Evolutionary conservation across 768 basidiomycete genomes (phyloP).

Genomic region (Pilatotrama ljubarskyi): DNA sequence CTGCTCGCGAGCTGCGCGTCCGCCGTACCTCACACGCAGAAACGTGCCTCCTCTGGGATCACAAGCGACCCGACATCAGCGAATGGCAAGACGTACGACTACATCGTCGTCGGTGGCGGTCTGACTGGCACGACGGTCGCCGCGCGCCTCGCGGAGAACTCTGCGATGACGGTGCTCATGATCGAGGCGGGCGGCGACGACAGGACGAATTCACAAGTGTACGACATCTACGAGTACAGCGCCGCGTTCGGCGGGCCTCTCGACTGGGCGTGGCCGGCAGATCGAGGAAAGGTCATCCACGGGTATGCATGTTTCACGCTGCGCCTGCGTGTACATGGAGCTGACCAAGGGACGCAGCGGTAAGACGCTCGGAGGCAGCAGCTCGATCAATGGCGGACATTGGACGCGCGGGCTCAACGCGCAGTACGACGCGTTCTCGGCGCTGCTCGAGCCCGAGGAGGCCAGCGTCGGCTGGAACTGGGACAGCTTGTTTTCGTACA

Average conservation of each 20-base stretch:
- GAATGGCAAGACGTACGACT: conserved; percentile 28
- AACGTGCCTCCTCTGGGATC: conserved; percentile 7
- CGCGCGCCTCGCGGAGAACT: conserved; percentile 46
- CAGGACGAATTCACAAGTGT: conserved; percentile 44
- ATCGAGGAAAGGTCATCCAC: conserved; percentile 24
- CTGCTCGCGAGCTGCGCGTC: not conserved
- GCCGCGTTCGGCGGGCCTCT: conserved; percentile 43
- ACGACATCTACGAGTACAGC: conserved; percentile 47
- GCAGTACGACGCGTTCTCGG: conserved; percentile 32
- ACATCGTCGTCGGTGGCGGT: conserved; percentile 42
- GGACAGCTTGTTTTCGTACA: conserved; percentile 32
- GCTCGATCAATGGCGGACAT: conserved; percentile 32
- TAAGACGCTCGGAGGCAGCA: conserved; percentile 41
- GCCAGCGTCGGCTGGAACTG: conserved; percentile 33
- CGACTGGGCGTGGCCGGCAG: conserved; percentile 33
- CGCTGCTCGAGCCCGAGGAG: conserved; percentile 27
- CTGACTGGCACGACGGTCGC: conserved; percentile 52
- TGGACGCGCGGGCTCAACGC: conserved; percentile 32
- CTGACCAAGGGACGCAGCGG: conserved; percentile 33
- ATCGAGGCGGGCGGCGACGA: conserved; percentile 55
- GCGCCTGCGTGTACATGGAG: not conserved
- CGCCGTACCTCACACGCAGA: not conserved
- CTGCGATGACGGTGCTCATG: conserved; percentile 43
- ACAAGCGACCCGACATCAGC: not conserved
- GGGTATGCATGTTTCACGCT: conserved; percentile 32